These are phyloP conservation scores for Aspergillus oerlinghausenensis DNA, from an alignment of 2,329 filamentous ascomycete genomes.

Conservation along the genomic window DNA sequence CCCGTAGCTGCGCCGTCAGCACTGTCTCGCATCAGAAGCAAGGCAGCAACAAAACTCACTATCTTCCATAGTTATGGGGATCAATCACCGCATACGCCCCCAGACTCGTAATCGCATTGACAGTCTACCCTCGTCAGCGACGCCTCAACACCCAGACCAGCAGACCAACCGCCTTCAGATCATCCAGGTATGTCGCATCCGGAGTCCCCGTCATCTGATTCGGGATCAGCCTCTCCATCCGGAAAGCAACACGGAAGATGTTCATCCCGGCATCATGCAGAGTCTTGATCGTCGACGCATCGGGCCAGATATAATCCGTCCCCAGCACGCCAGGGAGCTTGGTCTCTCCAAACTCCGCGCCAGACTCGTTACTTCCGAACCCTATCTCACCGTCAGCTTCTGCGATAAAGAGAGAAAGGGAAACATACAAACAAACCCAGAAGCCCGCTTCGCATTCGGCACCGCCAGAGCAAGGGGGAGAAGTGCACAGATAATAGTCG, in stretches of 20 bases:
- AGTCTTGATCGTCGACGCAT: constrained; percentile 47
- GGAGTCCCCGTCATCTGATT: constrained; percentile 40
- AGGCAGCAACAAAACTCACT: constrained; percentile 15
- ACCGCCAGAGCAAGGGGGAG: constrained; percentile 4
- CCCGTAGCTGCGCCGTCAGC: constrained; percentile 9
- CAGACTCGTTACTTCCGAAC: constrained; percentile 53
- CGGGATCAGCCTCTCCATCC: constrained; percentile 53
- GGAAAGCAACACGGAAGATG: constrained; percentile 53
- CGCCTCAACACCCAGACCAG: background rate
- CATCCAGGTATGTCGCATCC: constrained; percentile 41
- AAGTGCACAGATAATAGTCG: constrained; percentile 1
- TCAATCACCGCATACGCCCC: constrained; percentile 54
- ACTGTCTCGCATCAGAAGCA: background rate
- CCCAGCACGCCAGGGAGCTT: constrained; percentile 53
- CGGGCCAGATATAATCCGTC: constrained; percentile 61
- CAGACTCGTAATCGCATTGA: constrained; percentile 38
- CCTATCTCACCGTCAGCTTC: constrained; percentile 12
- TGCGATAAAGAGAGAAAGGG: background rate
- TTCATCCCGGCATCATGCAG: constrained; percentile 53
- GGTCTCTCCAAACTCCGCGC: constrained; percentile 61
- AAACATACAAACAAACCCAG: constrained; percentile 7
- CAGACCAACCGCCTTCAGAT: constrained; percentile 27
- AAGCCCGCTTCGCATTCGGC: constrained; percentile 10
- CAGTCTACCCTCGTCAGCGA: constrained; percentile 15
- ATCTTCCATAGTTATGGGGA: constrained; percentile 57